Evolutionary conservation across 768 basidiomycete genomes (phyloP).

Genomic region (Lentinula sp.): DNA sequence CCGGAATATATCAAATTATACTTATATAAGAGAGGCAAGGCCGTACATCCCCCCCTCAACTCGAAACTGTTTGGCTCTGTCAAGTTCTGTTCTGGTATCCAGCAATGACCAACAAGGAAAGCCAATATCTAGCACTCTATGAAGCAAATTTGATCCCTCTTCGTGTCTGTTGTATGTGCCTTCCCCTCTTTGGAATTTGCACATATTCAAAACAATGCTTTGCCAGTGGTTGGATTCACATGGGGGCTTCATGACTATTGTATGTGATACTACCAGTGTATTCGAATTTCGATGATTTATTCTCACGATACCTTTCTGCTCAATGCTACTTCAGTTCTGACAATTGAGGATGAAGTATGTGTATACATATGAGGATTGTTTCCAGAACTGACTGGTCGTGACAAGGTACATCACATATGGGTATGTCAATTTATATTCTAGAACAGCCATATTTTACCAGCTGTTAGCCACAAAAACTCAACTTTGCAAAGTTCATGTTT

Average conservation of each 20-base stretch:
- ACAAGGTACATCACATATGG: slow-evolving; percentile 33
- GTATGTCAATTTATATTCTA: slow-evolving; percentile 13
- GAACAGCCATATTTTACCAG: background rate
- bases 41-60: no score
- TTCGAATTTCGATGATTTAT: background rate
- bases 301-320: background rate
- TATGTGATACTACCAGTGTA: slow-evolving; percentile 7
- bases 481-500: slow-evolving; percentile 33
- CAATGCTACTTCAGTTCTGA: slow-evolving; percentile 17
- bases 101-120: background rate
- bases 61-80: no score
- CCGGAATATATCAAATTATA: no score
- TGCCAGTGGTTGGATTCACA: slow-evolving; percentile 24
- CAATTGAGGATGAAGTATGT: slow-evolving; percentile 28
- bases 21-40: no score
- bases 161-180: slow-evolving; percentile 11
- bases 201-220: background rate
- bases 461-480: slow-evolving; percentile 25
- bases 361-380: no score
- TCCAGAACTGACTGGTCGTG: background rate
- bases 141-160: slow-evolving; percentile 14
- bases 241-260: slow-evolving; percentile 34
- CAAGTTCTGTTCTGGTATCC: background rate
- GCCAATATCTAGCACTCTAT: slow-evolving; percentile 7
- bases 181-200: background rate